Evolutionary conservation across 228 moss, liverwort and hornwort genomes (phyloP).

Genomic region (Sphagnum magellanicum): DNA sequence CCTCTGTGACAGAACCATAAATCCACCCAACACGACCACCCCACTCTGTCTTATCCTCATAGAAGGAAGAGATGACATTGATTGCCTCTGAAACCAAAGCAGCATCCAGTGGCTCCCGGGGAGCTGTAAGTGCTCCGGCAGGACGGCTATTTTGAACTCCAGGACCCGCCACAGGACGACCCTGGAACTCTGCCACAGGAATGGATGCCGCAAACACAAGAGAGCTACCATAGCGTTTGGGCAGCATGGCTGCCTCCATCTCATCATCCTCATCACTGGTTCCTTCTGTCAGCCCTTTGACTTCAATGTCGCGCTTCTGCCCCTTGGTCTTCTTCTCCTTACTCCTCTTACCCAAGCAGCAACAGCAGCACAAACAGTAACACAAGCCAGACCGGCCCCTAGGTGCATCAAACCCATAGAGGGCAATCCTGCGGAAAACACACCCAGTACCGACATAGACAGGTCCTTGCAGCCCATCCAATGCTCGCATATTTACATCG

Average conservation of each 20-base stretch:
- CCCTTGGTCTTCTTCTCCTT: constrained; percentile 20
- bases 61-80: constrained; percentile 62
- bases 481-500: constrained; percentile 56
- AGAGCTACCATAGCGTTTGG: constrained; percentile 46
- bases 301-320: constrained; percentile 27
- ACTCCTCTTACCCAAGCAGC: constrained; percentile 22
- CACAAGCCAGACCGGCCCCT: constrained; percentile 30
- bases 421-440: constrained; percentile 45
- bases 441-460: constrained; percentile 62
- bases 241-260: constrained; percentile 49
- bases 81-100: constrained; percentile 54
- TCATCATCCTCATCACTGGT: constrained; percentile 60
- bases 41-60: constrained; percentile 65
- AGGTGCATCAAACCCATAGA: constrained; percentile 55
- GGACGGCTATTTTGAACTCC: constrained; percentile 49
- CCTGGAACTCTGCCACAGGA: constrained; percentile 56
- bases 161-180: constrained; percentile 44
- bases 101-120: constrained; percentile 52
- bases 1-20: constrained; percentile 64
- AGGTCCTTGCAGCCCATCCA: constrained; percentile 50
- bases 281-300: constrained; percentile 31
- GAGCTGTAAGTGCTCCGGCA: constrained; percentile 32
- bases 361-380: constrained; percentile 29
- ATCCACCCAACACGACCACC: constrained; percentile 66
- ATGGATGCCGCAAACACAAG: constrained; percentile 41